Base-by-base conservation (phyloP, 2,329 filamentous ascomycete species). In the Hymenoscyphus infarciens region DNA sequence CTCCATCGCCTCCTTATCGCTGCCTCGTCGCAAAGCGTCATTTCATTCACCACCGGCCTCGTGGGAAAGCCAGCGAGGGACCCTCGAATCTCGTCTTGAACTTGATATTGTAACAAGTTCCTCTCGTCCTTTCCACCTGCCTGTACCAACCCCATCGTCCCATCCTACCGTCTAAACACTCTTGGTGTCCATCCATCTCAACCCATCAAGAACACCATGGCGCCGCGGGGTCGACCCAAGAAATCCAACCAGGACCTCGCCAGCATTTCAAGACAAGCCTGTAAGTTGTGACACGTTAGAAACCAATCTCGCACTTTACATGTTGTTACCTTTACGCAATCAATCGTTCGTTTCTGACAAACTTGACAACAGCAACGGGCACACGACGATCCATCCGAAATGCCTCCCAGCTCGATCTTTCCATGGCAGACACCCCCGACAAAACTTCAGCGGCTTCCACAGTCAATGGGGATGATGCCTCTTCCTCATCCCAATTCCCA, bases 191-290 rank as follows among this genome's bases (percentile, higher is more conserved):
- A 56, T 33, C 27, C 13, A 31, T 56, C 27, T 15, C 16, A 45
- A 5, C 16, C 16, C n/a, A 10, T 19, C n/a, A 35, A 56, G 33
- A 22, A 22, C n/a, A 49, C 58, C 3, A 61, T 68, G 66, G 62
- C 69, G 5, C 61, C 65, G 3, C 67, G 69, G 66, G 68, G 69
- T n/a, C 63, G 69, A 38, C 66, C 67, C 8, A 65, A 57, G 31
- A 73, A 68, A 54, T 59, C 61, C 19, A 59, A 59, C 22, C 67
- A 54, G n/a, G 63, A 35, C 56, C 68, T 64, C 54, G 59, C 60
- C 10, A 57, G 66, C 49, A 63, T 49, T 29, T 71, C 68, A 15
- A 67, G 68, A 65, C 54, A 64, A 55, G 67, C 69, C 22, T 69
- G 71, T 72, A 66, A 66, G 71, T 69, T 27, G 11, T 6, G 35